Base-by-base conservation (phyloP, 805 yeast species). In the Hanseniaspora meyeri region DNA sequence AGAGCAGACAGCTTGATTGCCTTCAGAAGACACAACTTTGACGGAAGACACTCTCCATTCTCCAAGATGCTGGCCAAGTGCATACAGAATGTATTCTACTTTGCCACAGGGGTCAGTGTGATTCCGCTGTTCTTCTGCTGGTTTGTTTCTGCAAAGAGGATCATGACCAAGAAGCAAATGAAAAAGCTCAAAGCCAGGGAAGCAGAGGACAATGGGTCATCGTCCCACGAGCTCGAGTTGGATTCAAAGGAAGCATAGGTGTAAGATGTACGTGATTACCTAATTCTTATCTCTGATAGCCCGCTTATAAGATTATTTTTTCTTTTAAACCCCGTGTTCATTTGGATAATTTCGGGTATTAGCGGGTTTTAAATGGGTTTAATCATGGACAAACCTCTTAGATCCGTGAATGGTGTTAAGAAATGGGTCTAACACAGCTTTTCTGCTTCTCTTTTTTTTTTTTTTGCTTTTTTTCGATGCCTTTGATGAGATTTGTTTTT, bases 51-150 rank as follows among this genome's bases (percentile, higher is more conserved):
- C 20, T 59, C 66, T 1, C 17, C 46, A 31, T 49, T 62, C 40
- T 62, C 62, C 16, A 50, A 60, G 19, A 43, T 62, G 32, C 38
- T 63, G 37, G 59, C 63, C 36, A 58, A 55, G 2, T 59, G 62
- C 19, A 56, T 62, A 32, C 57, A 54, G 31, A 60, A 65, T 45
- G 67, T 64, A 17, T 64, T 63, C 54, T 63, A 60, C 59, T 61
- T 61, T 61, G 60, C 62, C 2, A 50, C 63, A 8, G 66, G 63
- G 10, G 58, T 57, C 11, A 55, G 56, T 34, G 63, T 60, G 6
- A 24, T 62, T 12, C 59, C 64, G 0, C 60, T 65, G 47, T 14
- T 63, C 27, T 59, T 61, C 45, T 60, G 61, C 11, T 34, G 61
- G 31, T 58, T 64, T 40, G 57, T 61, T 14, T 63, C 64, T n/a